Evolutionary conservation across 164 flowering plant species (phyloP).

Genomic region (Echeveria elegans): DNA sequence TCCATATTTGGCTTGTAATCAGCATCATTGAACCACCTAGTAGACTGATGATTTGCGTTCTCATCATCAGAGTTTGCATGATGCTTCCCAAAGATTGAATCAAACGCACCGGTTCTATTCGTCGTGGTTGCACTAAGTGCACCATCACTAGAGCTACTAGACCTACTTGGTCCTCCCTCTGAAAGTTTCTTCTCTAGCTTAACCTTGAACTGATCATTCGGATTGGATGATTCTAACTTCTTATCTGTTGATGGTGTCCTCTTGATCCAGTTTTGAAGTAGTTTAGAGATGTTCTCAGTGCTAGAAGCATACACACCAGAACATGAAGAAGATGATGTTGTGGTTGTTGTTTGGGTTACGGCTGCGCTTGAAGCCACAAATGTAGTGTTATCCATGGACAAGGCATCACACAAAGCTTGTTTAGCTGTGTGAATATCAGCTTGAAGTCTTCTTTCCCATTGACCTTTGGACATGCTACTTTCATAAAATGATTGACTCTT

Average conservation of each 20-base stretch:
- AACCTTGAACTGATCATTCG: background rate
- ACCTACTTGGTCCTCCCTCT: background rate
- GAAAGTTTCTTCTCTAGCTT: background rate
- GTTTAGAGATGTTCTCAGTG: constrained; percentile 59
- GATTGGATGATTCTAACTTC: background rate
- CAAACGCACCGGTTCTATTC: background rate
- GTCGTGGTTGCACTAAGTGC: background rate
- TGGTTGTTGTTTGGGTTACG: background rate
- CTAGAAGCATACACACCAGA: constrained; percentile 48
- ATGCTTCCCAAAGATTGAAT: background rate
- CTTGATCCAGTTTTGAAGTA: constrained; percentile 31
- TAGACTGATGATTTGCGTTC: background rate
- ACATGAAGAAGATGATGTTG: constrained; percentile 2
- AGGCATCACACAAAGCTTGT: constrained; percentile 75
- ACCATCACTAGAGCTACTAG: constrained; percentile 5
- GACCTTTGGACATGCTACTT: constrained; percentile 40
- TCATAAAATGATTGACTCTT: constrained; percentile 26
- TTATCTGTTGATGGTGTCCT: background rate
- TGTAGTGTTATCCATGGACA: constrained; percentile 40
- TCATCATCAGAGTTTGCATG: background rate
- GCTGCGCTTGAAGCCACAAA: constrained; percentile 5
- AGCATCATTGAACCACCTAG: background rate
- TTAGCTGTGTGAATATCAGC: constrained; percentile 76
- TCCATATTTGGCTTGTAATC: constrained; percentile 1
- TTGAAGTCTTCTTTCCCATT: constrained; percentile 95